Conservation (phyloP, 192 early-diverging fungal genomes). For the Pilobolus umbonatus region DNA sequence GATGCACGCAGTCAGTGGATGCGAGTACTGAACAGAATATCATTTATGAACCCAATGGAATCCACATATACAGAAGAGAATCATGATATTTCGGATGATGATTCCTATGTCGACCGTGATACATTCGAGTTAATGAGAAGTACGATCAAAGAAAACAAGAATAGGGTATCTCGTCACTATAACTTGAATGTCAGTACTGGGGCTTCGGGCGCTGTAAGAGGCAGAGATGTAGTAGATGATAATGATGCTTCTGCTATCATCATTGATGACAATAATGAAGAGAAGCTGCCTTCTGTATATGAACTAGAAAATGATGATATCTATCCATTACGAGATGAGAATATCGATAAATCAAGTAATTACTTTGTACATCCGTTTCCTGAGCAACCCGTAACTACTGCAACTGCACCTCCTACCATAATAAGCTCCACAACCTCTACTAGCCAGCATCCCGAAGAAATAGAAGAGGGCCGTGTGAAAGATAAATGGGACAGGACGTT, state of each 20-base stretch:
- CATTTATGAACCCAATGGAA: constrained; percentile 18
- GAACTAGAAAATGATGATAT: constrained; percentile 14
- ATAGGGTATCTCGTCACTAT: neutral
- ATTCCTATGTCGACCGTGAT: constrained; percentile 1
- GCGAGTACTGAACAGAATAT: constrained; percentile 3
- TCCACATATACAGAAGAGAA: neutral
- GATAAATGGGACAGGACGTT: constrained; percentile 23
- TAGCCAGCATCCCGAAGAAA: neutral
- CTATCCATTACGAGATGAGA: constrained; percentile 1
- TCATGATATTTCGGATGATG: constrained; percentile 6
- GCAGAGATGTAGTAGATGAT: neutral
- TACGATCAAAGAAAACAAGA: neutral
- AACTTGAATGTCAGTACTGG: neutral
- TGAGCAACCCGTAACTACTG: neutral
- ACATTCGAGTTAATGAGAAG: constrained; percentile 16
- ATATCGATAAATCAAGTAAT: neutral
- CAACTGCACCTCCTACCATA: neutral
- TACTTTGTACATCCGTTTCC: constrained; percentile 3
- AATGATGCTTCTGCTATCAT: too few relatives aligned
- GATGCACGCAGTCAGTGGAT: constrained; percentile 7
- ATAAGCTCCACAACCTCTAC: neutral
- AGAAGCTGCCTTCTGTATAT: constrained; percentile 13
- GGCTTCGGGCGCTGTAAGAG: neutral
- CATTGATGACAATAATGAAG: constrained; percentile 5
- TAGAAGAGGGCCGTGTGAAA: neutral